Base-by-base conservation (phyloP, 768 basidiomycete genomes). In the Calocera cornea region DNA sequence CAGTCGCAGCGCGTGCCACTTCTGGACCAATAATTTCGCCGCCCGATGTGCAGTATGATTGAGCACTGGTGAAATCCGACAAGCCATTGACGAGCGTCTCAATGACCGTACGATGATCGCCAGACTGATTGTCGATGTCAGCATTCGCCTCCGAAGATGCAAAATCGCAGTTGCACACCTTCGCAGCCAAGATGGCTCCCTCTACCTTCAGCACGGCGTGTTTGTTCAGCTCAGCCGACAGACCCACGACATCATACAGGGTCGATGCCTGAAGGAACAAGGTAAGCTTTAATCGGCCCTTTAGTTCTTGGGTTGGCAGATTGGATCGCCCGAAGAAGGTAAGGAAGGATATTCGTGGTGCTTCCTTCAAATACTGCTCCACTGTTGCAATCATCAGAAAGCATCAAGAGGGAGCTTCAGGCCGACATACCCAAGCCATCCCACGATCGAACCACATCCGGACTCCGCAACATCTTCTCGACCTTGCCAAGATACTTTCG, bases 1-100 rank as follows among this genome's bases (percentile, higher is more conserved):
- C 34, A 38, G 44, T 69, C 34, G 86, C 78, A 0, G 77, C 66
- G 38, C 80, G 79, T 0, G 86, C 86, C 0, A 82, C 76, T 69
- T 83, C 86, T 1, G 81, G 77, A 0, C 88, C 81, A 2, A 97
- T 78, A 27, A 95, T 83, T 24, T 85, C 83, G 2, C 94, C 92
- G 19, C 86, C 87, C 34, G 88, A 83, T 0, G 87, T 83, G 72
- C 94, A 95, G 75, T 94, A 97, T 2, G 86, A 83, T 73, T 95
- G 92, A 0, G 93, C 91, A 1, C 91, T 89, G 0, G 83, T 78
- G 0, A 83, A 79, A 74, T 97, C 95, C 64, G 82, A 82, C 11
- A 97, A 77, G 40, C 83, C 82, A 68, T 85, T 81, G 7, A 87
- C 88, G 7, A 97, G 83, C 0, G 83, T 79, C 7, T 82, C 75